Evolutionary conservation across 2,329 filamentous ascomycete species (phyloP), one percentile per base, ranked within the genome.

Genomic region (Lecanicillium sp.): DNA sequence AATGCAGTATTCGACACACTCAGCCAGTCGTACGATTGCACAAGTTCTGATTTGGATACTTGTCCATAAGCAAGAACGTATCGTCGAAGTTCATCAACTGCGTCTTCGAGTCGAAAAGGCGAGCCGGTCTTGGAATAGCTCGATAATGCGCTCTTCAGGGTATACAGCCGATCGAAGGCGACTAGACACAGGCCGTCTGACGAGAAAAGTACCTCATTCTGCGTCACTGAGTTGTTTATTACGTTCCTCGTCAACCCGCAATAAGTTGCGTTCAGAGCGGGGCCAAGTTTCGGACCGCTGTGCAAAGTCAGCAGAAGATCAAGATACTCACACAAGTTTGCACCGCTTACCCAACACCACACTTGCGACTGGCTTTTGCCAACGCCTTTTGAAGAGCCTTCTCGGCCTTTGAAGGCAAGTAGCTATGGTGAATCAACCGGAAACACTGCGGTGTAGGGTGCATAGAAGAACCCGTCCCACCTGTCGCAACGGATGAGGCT

Each of bases 141-240:
- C 14, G 71, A 67, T 9, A 83, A 64, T 1, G 75, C 73, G 33
- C 67, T 65, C 54, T 80, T 80, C 60, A 83, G 75, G 30, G 73
- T 77, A 58, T 80, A 83, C 33, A 80, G 56, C 35, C 75, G 67
- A 54, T 83, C 78, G 9, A 81, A 65, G 0, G 75, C 68, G 12
- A 80, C 54, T 7, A 83, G 59, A 0, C 70, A 78, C 9, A 83
- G 63, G 14, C 75, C 75, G 18, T 74, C 70, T 2, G 73, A 68
- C 2, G 69, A 68, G 62, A 79, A 82, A 38, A 83, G 63, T 17
- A 75, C 57, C 42, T 79, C 73, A 51, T 80, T 76, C 48, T 83
- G 79, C 29, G 59, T 51, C 18, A 78, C 60, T 19, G 75, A 80
- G 41, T 70, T 67, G 38, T 67, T 64, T 34, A 80, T 63, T 13